Evolutionary conservation across 139 green algal species (phyloP).

Genomic region (Micractinium conductrix): DNA sequence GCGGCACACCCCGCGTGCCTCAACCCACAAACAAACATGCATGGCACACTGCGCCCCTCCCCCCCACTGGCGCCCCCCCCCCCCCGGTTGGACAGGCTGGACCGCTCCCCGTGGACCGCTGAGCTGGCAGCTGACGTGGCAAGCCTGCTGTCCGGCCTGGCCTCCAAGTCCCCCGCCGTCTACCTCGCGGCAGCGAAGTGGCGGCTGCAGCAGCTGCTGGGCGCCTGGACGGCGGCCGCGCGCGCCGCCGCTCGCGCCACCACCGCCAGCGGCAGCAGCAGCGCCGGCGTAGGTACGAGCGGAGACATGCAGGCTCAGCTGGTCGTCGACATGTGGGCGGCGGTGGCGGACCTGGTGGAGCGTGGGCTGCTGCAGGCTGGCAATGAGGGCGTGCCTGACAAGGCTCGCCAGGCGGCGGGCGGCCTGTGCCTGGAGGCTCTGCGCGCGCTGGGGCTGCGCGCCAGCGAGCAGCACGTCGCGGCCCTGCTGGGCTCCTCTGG

Average conservation of each 20-base stretch:
- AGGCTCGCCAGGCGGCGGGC: background rate
- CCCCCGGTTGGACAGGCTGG: too few relatives aligned
- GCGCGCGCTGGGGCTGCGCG: background rate
- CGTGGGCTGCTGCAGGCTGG: background rate
- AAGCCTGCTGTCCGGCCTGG: background rate
- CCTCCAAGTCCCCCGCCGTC: background rate
- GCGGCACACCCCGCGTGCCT: too few relatives aligned
- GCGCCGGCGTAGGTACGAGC: background rate
- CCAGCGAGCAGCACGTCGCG: background rate
- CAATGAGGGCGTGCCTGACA: background rate
- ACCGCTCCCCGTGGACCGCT: too few relatives aligned
- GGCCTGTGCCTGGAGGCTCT: background rate
- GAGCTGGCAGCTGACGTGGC: background rate
- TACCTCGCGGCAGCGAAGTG: slow-evolving; percentile 2
- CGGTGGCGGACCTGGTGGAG: background rate
- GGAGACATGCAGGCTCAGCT: background rate
- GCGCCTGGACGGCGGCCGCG: background rate
- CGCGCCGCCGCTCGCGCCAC: too few relatives aligned
- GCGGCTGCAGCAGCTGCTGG: background rate
- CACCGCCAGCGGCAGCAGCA: too few relatives aligned
- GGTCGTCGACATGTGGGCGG: background rate
- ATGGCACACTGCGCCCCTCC: too few relatives aligned
- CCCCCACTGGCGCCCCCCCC: too few relatives aligned
- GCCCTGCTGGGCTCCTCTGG: background rate
- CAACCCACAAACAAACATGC: too few relatives aligned